Base-by-base conservation (phyloP, 2,329 filamentous ascomycete genomes). In the Tricladium varicosporioides region DNA sequence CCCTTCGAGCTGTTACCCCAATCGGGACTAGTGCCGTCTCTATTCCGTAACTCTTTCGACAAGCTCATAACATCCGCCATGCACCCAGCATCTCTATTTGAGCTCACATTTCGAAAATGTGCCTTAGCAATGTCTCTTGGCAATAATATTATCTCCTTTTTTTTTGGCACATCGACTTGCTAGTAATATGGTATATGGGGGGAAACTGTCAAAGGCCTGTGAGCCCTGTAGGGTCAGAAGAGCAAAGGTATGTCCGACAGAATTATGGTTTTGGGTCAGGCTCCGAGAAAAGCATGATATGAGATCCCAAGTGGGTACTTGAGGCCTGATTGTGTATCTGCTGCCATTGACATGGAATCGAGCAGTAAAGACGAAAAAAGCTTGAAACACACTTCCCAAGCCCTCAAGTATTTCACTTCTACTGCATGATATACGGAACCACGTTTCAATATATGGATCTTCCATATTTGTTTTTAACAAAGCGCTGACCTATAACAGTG, bases 171-270 rank as follows among this genome's bases (percentile, higher is more conserved):
- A 8, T 7, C 13, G 32, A 36, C 8, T 36, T 13, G 32, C 13
- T 13, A 36, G 32, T n/a, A 45, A 33, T 40, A 47, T 56, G 54
- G 54, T 56, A 27, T 56, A 56, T 48, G 54, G 54, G 18, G 54
- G 54, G 16, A 56, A 48, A 16, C 22, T 56, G 48, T 56, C 54
- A 14, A 56, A 56, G 54, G 48, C 48, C 11, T 56, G 54, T 42
- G 32, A 49, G 47, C 54, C 54, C 16, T 56, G 54, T 18, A 47
- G 54, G 16, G 27, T 11, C 11, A 16, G 48, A 10, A 51, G 48
- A 48, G 42, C 48, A 4, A 56, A 52, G 42, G 54, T 56, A 51
- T 15, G 48, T 19, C n/a, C 7, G 32, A 13, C 47, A 49, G 33
- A 10, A 14, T 5, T 18, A 32, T 27, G 27, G 16, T 32, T 14